Evolutionary conservation across 2,329 filamentous ascomycete species (phyloP), one percentile per base, ranked within the genome.

Genomic region (Trichophyton simii): DNA sequence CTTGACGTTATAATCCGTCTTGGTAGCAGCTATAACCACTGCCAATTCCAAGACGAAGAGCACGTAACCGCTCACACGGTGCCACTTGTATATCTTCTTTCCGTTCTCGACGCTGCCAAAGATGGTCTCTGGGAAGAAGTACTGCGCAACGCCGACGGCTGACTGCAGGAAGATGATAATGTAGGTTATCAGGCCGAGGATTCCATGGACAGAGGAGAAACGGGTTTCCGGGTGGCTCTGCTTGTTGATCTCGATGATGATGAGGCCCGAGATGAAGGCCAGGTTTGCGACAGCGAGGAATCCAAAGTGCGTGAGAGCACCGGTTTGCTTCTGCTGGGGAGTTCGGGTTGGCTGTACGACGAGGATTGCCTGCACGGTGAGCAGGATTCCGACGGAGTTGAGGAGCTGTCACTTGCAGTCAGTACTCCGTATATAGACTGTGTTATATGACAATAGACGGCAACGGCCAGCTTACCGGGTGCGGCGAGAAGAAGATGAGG

Each of bases 21-120:
- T 80, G 2, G 86, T 89, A 1, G 91, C 89, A 25, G 87, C 86
- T 57, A 82, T 77, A 44, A 95, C 81, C 0, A 91, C 94, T 8
- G 83, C 84, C 64, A 95, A 75, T 64, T 92, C 79, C 67, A 95
- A 68, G 58, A 86, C 69, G 60, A 92, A 75, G 62, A 91, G 77
- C 6, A 84, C 66, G 71, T 99, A 97, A 1, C 92, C 94, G 22
- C 80, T 81, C 60, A 82, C 76, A 34, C 92, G 84, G 73, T 97
- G 94, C 69, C 91, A 96, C 75, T 95, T 96, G 80, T 92, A 97
- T 48, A 96, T 73, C 25, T 79, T 79, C 80, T 91, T 95, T 20
- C 91, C 92, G 2, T 84, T 85, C 28, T 89, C 85, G 65, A 87
- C 84, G 61, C 89, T 85, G 3, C 91, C 91, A 68, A 92, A 95